Percentiles rank a stretch among this genome's conserved stretches.
phyloP scores from a whole-genome alignment of 495 filamentous ascomycete species.

The Hypoxylon fuscum region DNA sequence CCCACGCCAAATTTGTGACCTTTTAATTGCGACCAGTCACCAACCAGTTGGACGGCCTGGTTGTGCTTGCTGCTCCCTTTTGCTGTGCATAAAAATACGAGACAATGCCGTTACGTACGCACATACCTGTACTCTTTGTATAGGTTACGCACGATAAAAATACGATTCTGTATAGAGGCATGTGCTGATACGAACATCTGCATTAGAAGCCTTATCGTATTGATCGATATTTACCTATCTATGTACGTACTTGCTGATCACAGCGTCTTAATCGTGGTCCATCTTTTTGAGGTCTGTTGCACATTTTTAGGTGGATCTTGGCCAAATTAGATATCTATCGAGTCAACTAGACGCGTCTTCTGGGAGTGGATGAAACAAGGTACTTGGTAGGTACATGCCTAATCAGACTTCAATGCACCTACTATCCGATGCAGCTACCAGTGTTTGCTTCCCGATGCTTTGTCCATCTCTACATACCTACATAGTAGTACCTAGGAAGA shows the following conservation, averaged over 20 bases:
- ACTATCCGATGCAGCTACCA: conserved; percentile 15
- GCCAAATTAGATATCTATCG: neutral
- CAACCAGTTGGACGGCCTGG: conserved; percentile 27
- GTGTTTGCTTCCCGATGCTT: neutral
- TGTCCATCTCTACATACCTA: too few relatives aligned
- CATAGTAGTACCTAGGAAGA: neutral
- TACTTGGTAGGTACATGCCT: conserved; percentile 13
- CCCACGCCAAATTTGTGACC: conserved; percentile 26
- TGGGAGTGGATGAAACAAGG: conserved; percentile 7
- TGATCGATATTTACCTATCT: neutral
- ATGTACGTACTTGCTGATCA: neutral
- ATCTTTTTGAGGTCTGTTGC: neutral
- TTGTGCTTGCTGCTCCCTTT: conserved; percentile 12
- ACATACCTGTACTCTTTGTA: conserved; percentile 2
- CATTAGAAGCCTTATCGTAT: neutral
- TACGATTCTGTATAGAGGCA: conserved; percentile 24
- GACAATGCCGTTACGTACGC: conserved; percentile 14
- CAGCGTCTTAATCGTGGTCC: neutral
- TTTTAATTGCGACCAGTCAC: conserved; percentile 32
- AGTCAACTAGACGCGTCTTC: conserved; percentile 6
- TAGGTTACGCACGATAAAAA: conserved; percentile 23
- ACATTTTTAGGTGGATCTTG: neutral
- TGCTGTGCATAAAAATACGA: conserved; percentile 24
- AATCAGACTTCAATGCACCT: neutral
- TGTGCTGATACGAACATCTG: neutral